Evolutionary conservation across 164 flowering plant species (phyloP).

Genomic region (Taxillus chinensis): DNA sequence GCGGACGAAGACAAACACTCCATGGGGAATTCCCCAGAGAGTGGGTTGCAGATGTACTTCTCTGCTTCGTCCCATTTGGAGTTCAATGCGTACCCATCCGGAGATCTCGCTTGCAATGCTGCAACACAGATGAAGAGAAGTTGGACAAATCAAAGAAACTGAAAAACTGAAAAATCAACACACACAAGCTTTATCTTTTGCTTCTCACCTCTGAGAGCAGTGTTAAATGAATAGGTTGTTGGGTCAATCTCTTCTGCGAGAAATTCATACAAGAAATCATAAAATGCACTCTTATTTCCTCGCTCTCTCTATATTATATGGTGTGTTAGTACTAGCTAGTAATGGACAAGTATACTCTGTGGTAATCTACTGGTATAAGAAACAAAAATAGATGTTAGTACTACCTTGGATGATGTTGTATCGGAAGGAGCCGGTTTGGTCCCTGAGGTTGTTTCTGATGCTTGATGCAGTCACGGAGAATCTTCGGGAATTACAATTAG

Average conservation of each 20-base stretch:
- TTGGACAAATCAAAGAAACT: not conserved
- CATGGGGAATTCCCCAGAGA: not conserved
- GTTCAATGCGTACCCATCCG: not conserved
- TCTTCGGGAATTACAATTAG: no score
- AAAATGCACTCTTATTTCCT: no score
- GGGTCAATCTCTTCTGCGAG: not conserved
- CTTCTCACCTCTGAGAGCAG: not conserved
- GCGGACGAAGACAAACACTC: not conserved
- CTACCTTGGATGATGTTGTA: no score
- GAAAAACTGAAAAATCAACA: not conserved
- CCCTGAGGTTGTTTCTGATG: no score
- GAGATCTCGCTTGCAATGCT: not conserved
- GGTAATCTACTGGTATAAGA: no score
- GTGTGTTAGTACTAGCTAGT: no score
- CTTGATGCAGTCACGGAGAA: no score
- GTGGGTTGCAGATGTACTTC: not conserved
- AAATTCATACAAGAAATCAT: no score
- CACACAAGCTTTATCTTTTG: not conserved
- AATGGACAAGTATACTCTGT: no score
- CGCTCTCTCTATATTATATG: no score
- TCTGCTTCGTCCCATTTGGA: not conserved
- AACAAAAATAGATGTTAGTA: no score
- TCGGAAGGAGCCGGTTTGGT: no score
- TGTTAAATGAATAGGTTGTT: not conserved
- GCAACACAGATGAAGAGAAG: not conserved